phyloP scores from a whole-genome alignment of 148 eudicot genomes.

The Agrostemma githago region DNA sequence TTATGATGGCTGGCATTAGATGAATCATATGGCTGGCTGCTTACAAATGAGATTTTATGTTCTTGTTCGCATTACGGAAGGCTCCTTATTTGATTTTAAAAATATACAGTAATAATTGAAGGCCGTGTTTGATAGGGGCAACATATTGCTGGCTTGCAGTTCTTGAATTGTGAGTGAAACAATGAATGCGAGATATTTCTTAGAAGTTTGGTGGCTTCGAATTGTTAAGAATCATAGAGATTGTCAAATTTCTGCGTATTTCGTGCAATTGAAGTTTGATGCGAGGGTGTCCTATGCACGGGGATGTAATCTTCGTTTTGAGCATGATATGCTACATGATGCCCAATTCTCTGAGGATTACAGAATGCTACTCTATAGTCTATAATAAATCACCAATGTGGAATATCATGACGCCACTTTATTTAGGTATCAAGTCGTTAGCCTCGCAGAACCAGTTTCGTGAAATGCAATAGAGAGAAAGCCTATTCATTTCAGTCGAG shows the following conservation, averaged over 20 bases:
- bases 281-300: neutral
- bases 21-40: too few relatives aligned
- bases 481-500: neutral
- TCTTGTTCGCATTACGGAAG: too few relatives aligned
- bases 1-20: too few relatives aligned
- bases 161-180: neutral
- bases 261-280: neutral
- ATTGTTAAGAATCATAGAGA: neutral
- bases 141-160: neutral
- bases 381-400: neutral
- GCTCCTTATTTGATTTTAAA: too few relatives aligned
- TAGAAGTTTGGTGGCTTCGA: neutral
- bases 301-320: neutral
- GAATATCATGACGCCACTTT: neutral
- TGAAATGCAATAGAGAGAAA: neutral
- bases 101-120: too few relatives aligned
- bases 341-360: neutral
- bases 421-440: neutral
- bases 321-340: neutral
- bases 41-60: too few relatives aligned
- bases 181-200: neutral
- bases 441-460: neutral
- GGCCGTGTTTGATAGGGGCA: neutral
- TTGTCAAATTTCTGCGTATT: neutral
- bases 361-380: neutral